Conservation (phyloP, 495 filamentous ascomycete species). For the Pyrenula massariospora region DNA sequence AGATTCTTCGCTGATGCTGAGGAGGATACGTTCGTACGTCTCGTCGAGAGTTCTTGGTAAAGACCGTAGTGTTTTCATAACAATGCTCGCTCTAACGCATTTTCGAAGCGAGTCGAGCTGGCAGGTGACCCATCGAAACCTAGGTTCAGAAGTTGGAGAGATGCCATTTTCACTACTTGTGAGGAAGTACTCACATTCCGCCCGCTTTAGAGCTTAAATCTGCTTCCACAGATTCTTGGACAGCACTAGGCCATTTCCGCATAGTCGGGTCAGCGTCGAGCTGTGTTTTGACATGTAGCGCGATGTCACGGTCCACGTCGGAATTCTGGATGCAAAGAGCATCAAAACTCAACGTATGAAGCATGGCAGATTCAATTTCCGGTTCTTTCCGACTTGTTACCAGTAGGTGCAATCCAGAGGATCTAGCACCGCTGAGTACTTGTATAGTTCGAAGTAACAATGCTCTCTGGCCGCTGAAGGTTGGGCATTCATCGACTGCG, state of each 20-base stretch:
- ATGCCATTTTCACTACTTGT: conserved; percentile 5
- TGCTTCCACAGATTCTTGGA: conserved; percentile 8
- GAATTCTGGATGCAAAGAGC: conserved; percentile 7
- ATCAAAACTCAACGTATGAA: conserved; percentile 9
- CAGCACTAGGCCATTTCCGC: conserved; percentile 5
- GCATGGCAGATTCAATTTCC: conserved; percentile 12
- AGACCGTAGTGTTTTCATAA: conserved; percentile 15
- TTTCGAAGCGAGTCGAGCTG: conserved; percentile 23
- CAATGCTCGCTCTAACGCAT: conserved; percentile 11
- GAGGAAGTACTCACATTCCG: conserved; percentile 20
- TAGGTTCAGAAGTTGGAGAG: conserved; percentile 9
- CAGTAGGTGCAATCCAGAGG: conserved; percentile 12
- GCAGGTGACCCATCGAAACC: conserved; percentile 31
- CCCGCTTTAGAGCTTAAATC: conserved; percentile 14
- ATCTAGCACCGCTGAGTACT: conserved; percentile 6
- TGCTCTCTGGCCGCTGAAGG: conserved; percentile 10
- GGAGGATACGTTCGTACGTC: conserved; percentile 25
- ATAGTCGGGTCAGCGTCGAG: conserved; percentile 10
- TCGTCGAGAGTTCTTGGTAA: conserved; percentile 24
- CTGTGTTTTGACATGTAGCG: conserved; percentile 12
- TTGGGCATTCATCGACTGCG: conserved; percentile 22
- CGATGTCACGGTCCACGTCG: conserved; percentile 17
- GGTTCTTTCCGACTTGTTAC: conserved; percentile 17
- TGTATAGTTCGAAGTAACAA: conserved; percentile 12
- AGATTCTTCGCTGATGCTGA: conserved; percentile 10